These are phyloP conservation scores for Cyclocybe aegerita DNA, from an alignment of 768 basidiomycete genomes.

Conservation along the genomic window DNA sequence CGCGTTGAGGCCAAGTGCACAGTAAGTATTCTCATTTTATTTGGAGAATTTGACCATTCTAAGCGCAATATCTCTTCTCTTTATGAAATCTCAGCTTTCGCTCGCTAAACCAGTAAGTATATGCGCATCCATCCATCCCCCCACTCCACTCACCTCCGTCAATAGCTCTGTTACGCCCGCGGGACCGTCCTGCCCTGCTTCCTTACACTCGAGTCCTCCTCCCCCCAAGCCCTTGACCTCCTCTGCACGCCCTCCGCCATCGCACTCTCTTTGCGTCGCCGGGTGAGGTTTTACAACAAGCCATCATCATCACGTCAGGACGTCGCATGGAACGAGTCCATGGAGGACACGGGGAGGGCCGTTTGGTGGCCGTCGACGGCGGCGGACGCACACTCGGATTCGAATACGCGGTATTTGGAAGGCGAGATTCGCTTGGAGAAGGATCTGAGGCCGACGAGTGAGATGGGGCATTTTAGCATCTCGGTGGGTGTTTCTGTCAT, in stretches of 20 bases:
- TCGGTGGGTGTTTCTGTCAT: constrained; percentile 34
- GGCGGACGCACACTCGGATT: constrained; percentile 21
- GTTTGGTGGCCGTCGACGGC: constrained; percentile 46
- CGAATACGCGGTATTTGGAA: constrained; percentile 41
- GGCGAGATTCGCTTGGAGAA: constrained; percentile 54
- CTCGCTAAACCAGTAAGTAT: constrained; percentile 44
- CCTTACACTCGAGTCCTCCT: constrained; percentile 38
- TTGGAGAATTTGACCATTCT: not conserved
- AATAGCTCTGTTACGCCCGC: constrained; percentile 46
- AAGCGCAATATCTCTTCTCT: not conserved
- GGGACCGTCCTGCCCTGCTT: constrained; percentile 49
- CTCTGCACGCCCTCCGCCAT: constrained; percentile 42
- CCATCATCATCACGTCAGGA: constrained; percentile 32
- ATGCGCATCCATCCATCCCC: not conserved
- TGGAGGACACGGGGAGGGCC: constrained; percentile 43
- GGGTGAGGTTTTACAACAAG: constrained; percentile 42
- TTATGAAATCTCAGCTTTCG: constrained; percentile 35
- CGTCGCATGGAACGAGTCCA: constrained; percentile 44
- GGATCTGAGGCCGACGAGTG: constrained; percentile 48
- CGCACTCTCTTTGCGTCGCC: constrained; percentile 37
- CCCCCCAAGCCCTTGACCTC: constrained; percentile 38
- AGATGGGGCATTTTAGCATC: constrained; percentile 51
- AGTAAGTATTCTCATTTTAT: constrained; percentile 26
- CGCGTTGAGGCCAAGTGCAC: constrained; percentile 40
- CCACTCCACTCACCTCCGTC: constrained; percentile 7